These are phyloP conservation scores for Colletotrichum magnum DNA, from an alignment of 2,329 filamentous ascomycete genomes.

Conservation along the genomic window DNA sequence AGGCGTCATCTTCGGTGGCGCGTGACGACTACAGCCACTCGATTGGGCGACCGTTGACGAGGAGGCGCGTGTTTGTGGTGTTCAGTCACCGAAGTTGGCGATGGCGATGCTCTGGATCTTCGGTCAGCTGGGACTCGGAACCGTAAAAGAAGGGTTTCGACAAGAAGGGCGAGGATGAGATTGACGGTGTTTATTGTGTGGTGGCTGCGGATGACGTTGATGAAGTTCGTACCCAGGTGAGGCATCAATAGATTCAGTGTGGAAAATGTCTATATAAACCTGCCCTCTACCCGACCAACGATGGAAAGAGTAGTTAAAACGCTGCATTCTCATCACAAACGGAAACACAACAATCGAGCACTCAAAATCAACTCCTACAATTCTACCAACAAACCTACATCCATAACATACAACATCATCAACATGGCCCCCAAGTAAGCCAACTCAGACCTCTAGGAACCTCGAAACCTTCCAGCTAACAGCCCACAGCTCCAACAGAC, in stretches of 20 bases:
- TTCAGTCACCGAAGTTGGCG: neutral
- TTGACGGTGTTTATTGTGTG: neutral
- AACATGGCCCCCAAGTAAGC: conserved; percentile 34
- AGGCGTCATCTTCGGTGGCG: conserved; percentile 26
- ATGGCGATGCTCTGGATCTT: conserved; percentile 18
- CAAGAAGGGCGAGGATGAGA: neutral
- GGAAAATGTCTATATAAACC: conserved; percentile 1
- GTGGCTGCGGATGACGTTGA: neutral
- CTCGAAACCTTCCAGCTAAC: too few species aligned
- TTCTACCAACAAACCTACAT: neutral
- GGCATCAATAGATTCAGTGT: neutral
- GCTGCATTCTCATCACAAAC: too few species aligned
- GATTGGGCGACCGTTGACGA: too few species aligned
- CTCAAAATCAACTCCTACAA: neutral
- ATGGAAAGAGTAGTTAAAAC: too few species aligned
- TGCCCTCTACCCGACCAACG: neutral
- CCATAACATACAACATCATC: neutral
- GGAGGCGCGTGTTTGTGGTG: neutral
- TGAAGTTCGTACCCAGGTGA: neutral
- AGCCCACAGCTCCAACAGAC: conserved; percentile 20
- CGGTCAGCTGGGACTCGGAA: conserved; percentile 1
- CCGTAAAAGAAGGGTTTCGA: neutral
- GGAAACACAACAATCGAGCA: neutral
- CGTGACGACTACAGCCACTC: neutral
- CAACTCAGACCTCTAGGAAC: too few species aligned